Evolutionary conservation across 2,329 filamentous ascomycete genomes (phyloP).

Genomic region (Penicillium frequentans): DNA sequence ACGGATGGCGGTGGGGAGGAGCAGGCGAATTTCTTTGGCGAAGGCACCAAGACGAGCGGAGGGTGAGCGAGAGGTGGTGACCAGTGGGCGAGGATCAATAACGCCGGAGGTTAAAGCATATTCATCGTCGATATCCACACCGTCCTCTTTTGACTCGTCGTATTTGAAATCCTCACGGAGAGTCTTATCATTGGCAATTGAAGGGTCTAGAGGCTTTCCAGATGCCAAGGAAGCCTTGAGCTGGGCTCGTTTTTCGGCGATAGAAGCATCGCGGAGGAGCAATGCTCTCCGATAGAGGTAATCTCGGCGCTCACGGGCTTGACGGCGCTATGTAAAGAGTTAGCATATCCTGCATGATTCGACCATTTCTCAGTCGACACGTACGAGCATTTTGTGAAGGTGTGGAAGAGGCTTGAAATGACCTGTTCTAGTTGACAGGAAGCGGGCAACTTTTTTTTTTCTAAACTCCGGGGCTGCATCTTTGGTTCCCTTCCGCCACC

Average conservation of each 20-base stretch:
- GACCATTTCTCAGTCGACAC: conserved; percentile 3
- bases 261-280: conserved; percentile 85
- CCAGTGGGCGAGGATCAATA: conserved; percentile 81
- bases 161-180: conserved; percentile 89
- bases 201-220: conserved; percentile 79
- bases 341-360: neutral
- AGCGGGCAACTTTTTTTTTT: conserved; percentile 41
- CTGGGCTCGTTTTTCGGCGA: conserved; percentile 85
- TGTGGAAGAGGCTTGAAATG: conserved; percentile 8
- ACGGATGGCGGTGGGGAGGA: conserved; percentile 81
- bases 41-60: conserved; percentile 84
- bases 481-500: conserved; percentile 23
- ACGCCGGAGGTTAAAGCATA: conserved; percentile 90
- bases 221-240: conserved; percentile 83
- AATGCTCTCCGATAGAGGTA: conserved; percentile 91
- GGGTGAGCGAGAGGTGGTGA: conserved; percentile 88
- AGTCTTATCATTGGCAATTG: conserved; percentile 81
- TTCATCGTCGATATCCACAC: conserved; percentile 83
- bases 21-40: conserved; percentile 82
- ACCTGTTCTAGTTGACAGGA: conserved; percentile 5
- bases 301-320: conserved; percentile 76
- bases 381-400: conserved; percentile 32
- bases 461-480: conserved; percentile 30
- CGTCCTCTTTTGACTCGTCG: conserved; percentile 75
- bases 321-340: conserved; percentile 55